A percentile compares a stretch with the other conserved stretches of the same genome.
Conservation (phyloP, 345 rosid species). For the Anastatica hierochuntica region DNA sequence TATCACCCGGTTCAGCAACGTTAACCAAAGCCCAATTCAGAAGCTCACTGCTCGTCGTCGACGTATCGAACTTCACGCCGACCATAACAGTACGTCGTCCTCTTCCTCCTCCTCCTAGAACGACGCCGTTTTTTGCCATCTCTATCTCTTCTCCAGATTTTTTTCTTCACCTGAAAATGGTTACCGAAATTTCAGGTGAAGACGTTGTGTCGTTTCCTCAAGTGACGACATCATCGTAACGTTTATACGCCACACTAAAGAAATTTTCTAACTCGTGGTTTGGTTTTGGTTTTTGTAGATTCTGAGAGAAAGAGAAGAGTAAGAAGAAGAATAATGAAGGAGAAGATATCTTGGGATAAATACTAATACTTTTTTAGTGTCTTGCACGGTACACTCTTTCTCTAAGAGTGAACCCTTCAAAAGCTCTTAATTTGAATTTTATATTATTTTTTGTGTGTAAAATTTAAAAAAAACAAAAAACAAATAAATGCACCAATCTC, state of each 20-base stretch:
- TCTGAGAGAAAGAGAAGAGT: slow-evolving; percentile 27
- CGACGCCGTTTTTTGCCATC: slow-evolving; percentile 10
- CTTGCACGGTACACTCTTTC: background rate
- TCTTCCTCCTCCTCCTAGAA: too few relatives aligned
- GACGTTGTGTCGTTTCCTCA: background rate
- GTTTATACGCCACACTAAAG: background rate
- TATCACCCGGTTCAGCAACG: slow-evolving; percentile 77
- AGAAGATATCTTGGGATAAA: slow-evolving; percentile 15
- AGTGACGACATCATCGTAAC: slow-evolving; percentile 15
- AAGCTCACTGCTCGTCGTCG: slow-evolving; percentile 54
- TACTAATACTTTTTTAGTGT: background rate
- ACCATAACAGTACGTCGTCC: slow-evolving; percentile 53
- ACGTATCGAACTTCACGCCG: slow-evolving; percentile 63
- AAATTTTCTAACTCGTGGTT: slow-evolving; percentile 16
- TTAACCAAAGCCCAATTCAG: slow-evolving; percentile 83
- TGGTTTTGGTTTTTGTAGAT: slow-evolving; percentile 33
- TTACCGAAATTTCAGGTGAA: slow-evolving; percentile 6
- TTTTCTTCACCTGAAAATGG: background rate
- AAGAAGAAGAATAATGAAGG: background rate
- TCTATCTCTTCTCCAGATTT: slow-evolving; percentile 4
- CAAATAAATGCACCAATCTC: too few relatives aligned
- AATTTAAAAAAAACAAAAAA: too few relatives aligned
- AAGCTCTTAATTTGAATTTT: too few relatives aligned
- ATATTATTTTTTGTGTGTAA: too few relatives aligned
- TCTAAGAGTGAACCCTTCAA: too few relatives aligned